Percentiles rank a stretch among this genome's conserved stretches.
Conservation (phyloP, 257 asterid genomes). For the Ocimum tenuiflorum region DNA sequence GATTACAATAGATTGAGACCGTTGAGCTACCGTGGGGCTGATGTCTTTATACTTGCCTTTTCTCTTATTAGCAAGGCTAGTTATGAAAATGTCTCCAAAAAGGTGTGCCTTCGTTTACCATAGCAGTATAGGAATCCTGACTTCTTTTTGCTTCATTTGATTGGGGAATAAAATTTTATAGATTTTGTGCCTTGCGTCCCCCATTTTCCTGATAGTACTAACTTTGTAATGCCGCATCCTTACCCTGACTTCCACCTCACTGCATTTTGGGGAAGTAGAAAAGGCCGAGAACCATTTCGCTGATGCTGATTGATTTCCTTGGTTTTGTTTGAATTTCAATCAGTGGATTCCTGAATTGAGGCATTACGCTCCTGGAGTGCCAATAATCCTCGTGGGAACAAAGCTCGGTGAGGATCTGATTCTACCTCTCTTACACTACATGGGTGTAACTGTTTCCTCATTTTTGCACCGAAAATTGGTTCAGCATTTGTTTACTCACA, state of each 20-base stretch:
- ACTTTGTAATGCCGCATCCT: background rate
- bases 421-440: constrained; percentile 12
- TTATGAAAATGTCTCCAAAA: constrained; percentile 57
- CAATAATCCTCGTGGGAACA: constrained; percentile 81
- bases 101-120: too few relatives aligned
- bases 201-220: too few relatives aligned
- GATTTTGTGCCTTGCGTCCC: background rate
- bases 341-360: constrained; percentile 90
- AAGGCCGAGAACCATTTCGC: background rate
- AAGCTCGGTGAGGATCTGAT: constrained; percentile 59
- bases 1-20: constrained; percentile 74
- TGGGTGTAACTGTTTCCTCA: too few relatives aligned
- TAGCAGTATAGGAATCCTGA: too few relatives aligned
- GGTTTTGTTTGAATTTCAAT: background rate
- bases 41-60: constrained; percentile 73
- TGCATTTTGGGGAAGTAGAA: background rate
- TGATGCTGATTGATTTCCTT: constrained; percentile 8
- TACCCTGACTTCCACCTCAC: background rate
- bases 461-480: too few relatives aligned
- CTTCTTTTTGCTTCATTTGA: too few relatives aligned
- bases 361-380: constrained; percentile 85
- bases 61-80: constrained; percentile 88
- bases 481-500: background rate
- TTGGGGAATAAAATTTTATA: too few relatives aligned
- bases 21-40: constrained; percentile 80